Evolutionary conservation across 139 green algal genomes (phyloP).

Genomic region (Limnomonas spitsbergensis): DNA sequence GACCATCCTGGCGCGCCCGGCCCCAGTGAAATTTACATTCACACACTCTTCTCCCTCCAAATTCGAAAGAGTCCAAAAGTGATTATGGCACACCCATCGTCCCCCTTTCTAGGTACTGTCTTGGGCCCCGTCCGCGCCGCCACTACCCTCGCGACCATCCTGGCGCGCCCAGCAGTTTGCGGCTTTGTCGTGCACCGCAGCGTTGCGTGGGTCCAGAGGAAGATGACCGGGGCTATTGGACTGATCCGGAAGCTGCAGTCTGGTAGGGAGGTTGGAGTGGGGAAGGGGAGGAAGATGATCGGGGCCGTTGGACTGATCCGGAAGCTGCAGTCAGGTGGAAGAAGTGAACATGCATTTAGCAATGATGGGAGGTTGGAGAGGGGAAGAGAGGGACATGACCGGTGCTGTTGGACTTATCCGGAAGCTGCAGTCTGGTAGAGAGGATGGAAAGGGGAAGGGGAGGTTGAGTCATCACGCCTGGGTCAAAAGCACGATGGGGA

Average conservation of each 20-base stretch:
- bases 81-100: too few species aligned
- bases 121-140: neutral
- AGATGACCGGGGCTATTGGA: neutral
- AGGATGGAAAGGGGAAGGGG: too few species aligned
- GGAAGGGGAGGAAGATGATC: too few species aligned
- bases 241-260: conserved; percentile 1
- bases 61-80: too few species aligned
- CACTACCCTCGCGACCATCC: neutral
- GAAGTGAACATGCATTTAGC: too few species aligned
- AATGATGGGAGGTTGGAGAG: too few species aligned
- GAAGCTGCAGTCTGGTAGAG: conserved; percentile 1
- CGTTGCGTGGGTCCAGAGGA: neutral
- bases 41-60: neutral
- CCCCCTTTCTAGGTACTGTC: neutral
- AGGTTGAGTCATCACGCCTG: too few species aligned
- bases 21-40: neutral
- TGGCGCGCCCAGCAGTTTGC: neutral
- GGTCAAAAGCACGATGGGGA: neutral
- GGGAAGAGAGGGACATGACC: neutral
- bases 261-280: too few species aligned
- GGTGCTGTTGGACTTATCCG: neutral
- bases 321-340: too few species aligned
- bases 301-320: too few species aligned
- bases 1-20: neutral
- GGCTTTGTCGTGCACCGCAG: neutral